Evolutionary conservation across 176 grass and related monocot species (phyloP).

Genomic region (Dactylis glomerata): DNA sequence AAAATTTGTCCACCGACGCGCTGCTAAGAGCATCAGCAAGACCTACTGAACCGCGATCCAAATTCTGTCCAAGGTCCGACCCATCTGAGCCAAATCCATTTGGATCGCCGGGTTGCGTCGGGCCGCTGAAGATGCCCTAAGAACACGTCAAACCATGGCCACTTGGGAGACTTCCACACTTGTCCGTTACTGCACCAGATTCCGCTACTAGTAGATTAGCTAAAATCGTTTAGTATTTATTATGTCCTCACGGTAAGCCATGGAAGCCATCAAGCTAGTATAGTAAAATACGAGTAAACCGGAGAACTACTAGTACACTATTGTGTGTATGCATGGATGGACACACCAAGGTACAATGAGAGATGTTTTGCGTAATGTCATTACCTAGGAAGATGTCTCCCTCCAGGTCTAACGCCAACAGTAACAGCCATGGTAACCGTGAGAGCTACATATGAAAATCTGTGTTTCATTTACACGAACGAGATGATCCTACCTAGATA

Average conservation of each 20-base stretch:
- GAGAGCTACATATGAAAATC: not conserved
- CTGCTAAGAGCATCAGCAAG: too few species aligned
- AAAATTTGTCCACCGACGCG: too few species aligned
- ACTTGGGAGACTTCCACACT: too few species aligned
- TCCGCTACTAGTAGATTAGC: too few species aligned
- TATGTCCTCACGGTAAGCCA: constrained; percentile 19
- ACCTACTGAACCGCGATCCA: too few species aligned
- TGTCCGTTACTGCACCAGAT: too few species aligned
- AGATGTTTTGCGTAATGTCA: constrained; percentile 22
- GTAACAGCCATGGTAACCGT: not conserved
- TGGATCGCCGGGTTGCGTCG: too few species aligned
- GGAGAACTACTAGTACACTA: not conserved
- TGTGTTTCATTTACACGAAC: not conserved
- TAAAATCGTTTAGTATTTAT: not conserved
- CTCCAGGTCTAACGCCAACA: not conserved
- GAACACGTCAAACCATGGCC: too few species aligned
- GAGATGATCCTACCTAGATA: not conserved
- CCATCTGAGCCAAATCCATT: too few species aligned
- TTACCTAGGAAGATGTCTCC: constrained; percentile 46
- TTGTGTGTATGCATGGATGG: constrained; percentile 14
- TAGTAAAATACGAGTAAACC: not conserved
- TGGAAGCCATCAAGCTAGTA: not conserved
- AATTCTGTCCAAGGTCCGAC: too few species aligned
- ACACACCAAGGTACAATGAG: constrained; percentile 29
- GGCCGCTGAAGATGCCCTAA: too few species aligned